Evolutionary conservation across 805 yeast species (phyloP).

Genomic region (Spathaspora girioi): DNA sequence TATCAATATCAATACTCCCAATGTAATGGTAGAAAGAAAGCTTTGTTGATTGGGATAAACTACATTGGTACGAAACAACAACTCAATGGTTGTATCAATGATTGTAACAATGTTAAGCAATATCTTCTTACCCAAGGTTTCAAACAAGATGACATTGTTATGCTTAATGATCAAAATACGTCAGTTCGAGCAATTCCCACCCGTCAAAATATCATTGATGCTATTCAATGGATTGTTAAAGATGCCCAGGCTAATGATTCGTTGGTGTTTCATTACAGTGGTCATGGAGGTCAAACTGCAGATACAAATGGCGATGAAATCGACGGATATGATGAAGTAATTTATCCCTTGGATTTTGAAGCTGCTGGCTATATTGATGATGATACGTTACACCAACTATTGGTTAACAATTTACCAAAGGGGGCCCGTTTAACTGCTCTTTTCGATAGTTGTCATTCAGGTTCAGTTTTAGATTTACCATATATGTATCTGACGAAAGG

Average conservation of each 20-base stretch:
- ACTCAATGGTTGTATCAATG: slow-evolving; percentile 79
- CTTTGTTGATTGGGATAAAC: slow-evolving; percentile 74
- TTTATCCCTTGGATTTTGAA: slow-evolving; percentile 73
- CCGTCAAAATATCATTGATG: slow-evolving; percentile 64
- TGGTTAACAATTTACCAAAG: slow-evolving; percentile 66
- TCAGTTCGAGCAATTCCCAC: slow-evolving; percentile 57
- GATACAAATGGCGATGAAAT: slow-evolving; percentile 75
- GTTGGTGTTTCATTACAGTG: slow-evolving; percentile 77
- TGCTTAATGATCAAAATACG: slow-evolving; percentile 54
- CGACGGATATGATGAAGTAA: slow-evolving; percentile 68
- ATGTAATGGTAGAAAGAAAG: slow-evolving; percentile 71
- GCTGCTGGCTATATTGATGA: slow-evolving; percentile 65
- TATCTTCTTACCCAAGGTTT: slow-evolving; percentile 47
- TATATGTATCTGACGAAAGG: slow-evolving; percentile 81
- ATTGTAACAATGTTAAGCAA: slow-evolving; percentile 51
- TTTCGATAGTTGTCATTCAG: slow-evolving; percentile 86
- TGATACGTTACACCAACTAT: slow-evolving; percentile 66
- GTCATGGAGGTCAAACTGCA: slow-evolving; percentile 76
- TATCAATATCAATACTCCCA: slow-evolving; percentile 57
- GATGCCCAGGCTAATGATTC: slow-evolving; percentile 77
- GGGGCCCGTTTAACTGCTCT: slow-evolving; percentile 78
- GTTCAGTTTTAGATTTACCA: slow-evolving; percentile 78
- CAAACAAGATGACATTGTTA: slow-evolving; percentile 51
- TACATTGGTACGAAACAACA: slow-evolving; percentile 62
- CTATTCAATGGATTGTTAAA: slow-evolving; percentile 77